Evolutionary conservation across 108 stramenopile species (phyloP).

Genomic region (Nitzschia sp.): DNA sequence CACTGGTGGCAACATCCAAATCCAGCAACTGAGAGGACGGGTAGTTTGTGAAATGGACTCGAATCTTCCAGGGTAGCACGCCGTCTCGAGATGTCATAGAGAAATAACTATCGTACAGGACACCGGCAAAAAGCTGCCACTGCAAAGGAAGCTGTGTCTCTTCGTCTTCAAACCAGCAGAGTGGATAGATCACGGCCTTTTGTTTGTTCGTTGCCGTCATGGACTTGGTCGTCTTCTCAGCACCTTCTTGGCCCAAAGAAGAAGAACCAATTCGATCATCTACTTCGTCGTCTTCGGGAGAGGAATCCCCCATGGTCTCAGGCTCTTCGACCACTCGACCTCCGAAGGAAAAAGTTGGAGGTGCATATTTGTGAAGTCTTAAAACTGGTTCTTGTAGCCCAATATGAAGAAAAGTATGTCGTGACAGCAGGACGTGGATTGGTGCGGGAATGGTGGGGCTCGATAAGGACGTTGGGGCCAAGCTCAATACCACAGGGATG

Average conservation of each 20-base stretch:
- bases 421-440: slow-evolving; percentile 64
- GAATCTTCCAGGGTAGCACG: slow-evolving; percentile 74
- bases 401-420: slow-evolving; percentile 72
- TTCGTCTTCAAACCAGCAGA: slow-evolving; percentile 88
- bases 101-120: slow-evolving; percentile 57
- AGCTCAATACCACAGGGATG: slow-evolving; percentile 65
- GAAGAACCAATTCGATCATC: slow-evolving; percentile 9
- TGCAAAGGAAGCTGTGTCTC: slow-evolving; percentile 59
- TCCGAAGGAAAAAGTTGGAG: slow-evolving; percentile 38
- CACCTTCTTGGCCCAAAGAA: background rate
- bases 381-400: slow-evolving; percentile 61
- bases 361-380: slow-evolving; percentile 65
- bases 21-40: slow-evolving; percentile 63
- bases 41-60: slow-evolving; percentile 77
- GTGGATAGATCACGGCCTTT: slow-evolving; percentile 34
- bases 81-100: background rate
- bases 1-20: slow-evolving; percentile 35
- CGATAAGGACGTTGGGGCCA: slow-evolving; percentile 74
- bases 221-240: background rate
- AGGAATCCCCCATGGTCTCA: slow-evolving; percentile 2
- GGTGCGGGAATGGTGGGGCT: slow-evolving; percentile 64
- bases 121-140: slow-evolving; percentile 83
- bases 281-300: slow-evolving; percentile 6
- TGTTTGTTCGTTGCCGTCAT: background rate
- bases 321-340: slow-evolving; percentile 34